phyloP scores from a whole-genome alignment of 371 early-diverging fungal genomes.

The Haplosporangium sp. region DNA sequence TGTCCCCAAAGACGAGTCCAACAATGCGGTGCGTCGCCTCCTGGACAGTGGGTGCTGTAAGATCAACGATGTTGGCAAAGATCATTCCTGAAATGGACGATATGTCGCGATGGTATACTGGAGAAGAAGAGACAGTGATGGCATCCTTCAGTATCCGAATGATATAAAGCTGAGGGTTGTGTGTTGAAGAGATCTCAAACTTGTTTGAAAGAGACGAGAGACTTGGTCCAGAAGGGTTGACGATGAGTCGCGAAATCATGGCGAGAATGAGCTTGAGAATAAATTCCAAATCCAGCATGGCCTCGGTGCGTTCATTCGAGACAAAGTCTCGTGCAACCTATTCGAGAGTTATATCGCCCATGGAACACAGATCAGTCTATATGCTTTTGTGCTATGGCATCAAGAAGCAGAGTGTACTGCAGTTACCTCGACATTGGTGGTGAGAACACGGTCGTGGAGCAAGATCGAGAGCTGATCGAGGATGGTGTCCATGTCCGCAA shows the following conservation, averaged over 20 bases:
- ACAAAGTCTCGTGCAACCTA: conserved; percentile 37
- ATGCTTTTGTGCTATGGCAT: background rate
- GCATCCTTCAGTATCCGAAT: conserved; percentile 60
- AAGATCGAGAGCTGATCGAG: conserved; percentile 39
- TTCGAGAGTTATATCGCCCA: background rate
- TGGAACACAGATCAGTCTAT: background rate
- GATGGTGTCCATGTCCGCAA: conserved; percentile 37
- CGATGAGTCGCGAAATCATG: conserved; percentile 48
- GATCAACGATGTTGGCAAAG: conserved; percentile 53
- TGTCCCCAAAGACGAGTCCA: conserved; percentile 39
- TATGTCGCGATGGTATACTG: conserved; percentile 56
- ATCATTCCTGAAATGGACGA: conserved; percentile 52
- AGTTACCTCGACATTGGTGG: conserved; percentile 46
- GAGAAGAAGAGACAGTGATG: conserved; percentile 57
- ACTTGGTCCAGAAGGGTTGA: background rate
- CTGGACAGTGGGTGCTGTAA: conserved; percentile 34
- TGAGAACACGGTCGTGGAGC: conserved; percentile 31
- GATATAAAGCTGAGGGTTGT: conserved; percentile 47
- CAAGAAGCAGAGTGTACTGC: background rate
- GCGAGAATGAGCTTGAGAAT: conserved; percentile 51
- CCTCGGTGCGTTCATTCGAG: conserved; percentile 32
- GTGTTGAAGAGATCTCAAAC: conserved; percentile 32
- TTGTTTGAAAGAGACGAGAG: conserved; percentile 1
- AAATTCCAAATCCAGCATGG: conserved; percentile 49
- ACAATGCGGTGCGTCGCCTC: conserved; percentile 30